Base-by-base conservation (phyloP, 371 early-diverging fungal species). In the Mycotypha africana region DNA sequence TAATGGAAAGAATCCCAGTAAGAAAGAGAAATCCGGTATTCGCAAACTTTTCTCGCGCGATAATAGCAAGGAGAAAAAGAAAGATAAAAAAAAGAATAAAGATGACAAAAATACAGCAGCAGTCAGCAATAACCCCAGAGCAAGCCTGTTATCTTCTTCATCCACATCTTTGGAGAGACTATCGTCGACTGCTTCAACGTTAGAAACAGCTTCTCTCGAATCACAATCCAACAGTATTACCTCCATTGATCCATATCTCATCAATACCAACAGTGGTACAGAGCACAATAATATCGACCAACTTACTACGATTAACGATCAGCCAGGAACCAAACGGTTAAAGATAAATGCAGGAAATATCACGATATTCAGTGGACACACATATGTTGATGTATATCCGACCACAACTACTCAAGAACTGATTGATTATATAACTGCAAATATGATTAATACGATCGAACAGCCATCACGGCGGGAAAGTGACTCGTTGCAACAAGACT, bases 391-490 rank as follows among this genome's bases (percentile, higher is more conserved):
- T n/a, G 74, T 73, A 2, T 70, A 68, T 32, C 56, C 70, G 10
- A 30, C 58, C 0, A 81, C 81, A 0, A 75, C 73, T 22, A 62
- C 81, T 4, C 53, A 60, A 0, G 81, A 81, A 12, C 48, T 78
- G 6, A 70, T 78, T 19, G 67, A 78, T 20, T 70, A 76, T 25
- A 69, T 71, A 0, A 54, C 73, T 2, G 28, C 26, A 5, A 28
- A 28, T 12, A 34, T 26, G 30, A n/a, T n/a, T n/a, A n/a, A n/a
- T n/a, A n/a, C n/a, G n/a, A n/a, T n/a, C n/a, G n/a, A n/a, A n/a
- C n/a, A n/a, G n/a, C n/a, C n/a, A n/a, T n/a, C n/a, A n/a, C n/a
- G n/a, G n/a, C n/a, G n/a, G n/a, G 24, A 25, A 1, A 65, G 72
- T 30, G 71, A 74, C 31, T 66, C 41, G 41, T 53, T 70, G 3